A percentile compares a stretch with the other conserved stretches of the same genome.
phyloP scores from a whole-genome alignment of 495 filamentous ascomycete genomes.

The Tuber borchii region DNA sequence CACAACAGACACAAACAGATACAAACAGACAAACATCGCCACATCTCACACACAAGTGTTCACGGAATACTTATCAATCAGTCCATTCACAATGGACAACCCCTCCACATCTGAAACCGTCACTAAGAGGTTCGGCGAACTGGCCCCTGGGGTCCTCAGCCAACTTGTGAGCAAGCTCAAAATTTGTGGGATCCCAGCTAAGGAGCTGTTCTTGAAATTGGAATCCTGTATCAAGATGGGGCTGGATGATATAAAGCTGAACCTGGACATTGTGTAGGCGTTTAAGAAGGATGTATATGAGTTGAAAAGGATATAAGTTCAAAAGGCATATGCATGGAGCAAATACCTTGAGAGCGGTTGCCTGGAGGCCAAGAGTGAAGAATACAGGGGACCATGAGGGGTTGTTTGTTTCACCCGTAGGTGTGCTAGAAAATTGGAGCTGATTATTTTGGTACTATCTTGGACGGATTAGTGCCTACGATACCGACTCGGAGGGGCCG shows the following conservation, averaged over 20 bases:
- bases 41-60: too few species aligned
- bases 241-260: conserved; percentile 61
- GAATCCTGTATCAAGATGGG: conserved; percentile 91
- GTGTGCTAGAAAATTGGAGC: background rate
- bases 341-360: conserved; percentile 47
- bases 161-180: conserved; percentile 68
- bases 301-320: conserved; percentile 61
- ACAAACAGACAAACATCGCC: too few species aligned
- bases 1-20: too few species aligned
- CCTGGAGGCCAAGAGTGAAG: conserved; percentile 20
- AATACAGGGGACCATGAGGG: conserved; percentile 9
- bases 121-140: too few species aligned
- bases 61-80: too few species aligned
- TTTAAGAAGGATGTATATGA: conserved; percentile 87
- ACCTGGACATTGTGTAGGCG: conserved; percentile 58
- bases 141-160: too few species aligned
- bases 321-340: conserved; percentile 54
- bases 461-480: conserved; percentile 70
- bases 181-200: conserved; percentile 64
- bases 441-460: conserved; percentile 45
- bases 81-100: too few species aligned
- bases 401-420: conserved; percentile 19
- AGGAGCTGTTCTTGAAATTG: conserved; percentile 96
- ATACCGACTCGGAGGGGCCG: conserved; percentile 50
- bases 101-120: too few species aligned